These are phyloP conservation scores for Schizonepeta tenuifolia DNA, from an alignment of 257 asterid species.

Conservation along the genomic window DNA sequence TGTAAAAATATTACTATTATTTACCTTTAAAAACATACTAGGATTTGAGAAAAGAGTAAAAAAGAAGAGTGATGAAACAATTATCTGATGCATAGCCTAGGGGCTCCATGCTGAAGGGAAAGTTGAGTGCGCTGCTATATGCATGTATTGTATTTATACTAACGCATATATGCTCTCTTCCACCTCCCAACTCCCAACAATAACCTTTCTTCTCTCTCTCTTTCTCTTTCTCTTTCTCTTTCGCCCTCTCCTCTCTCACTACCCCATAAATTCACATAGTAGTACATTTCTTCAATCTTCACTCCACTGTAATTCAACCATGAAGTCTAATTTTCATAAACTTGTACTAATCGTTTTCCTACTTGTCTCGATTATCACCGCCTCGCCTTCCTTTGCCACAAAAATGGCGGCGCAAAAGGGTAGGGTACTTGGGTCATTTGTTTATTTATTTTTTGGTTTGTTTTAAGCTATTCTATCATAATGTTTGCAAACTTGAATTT, in stretches of 20 bases:
- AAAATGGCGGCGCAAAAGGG: conserved; percentile 19
- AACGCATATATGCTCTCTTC: conserved; percentile 27
- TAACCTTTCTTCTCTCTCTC: background rate
- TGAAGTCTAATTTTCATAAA: conserved; percentile 25
- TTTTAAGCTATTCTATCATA: background rate
- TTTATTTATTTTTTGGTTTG: background rate
- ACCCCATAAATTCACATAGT: background rate
- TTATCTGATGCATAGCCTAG: background rate
- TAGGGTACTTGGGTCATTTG: conserved; percentile 11
- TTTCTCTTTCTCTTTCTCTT: background rate
- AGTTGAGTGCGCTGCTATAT: background rate
- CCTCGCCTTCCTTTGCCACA: conserved; percentile 24
- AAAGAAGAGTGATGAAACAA: background rate
- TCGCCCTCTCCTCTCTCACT: background rate
- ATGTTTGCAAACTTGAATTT: background rate
- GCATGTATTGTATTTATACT: conserved; percentile 6
- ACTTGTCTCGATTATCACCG: background rate
- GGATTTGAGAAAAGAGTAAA: background rate
- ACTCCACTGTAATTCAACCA: background rate
- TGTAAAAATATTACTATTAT: too few relatives aligned
- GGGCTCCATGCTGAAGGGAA: conserved; percentile 6
- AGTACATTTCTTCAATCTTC: background rate
- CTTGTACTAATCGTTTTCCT: conserved; percentile 16
- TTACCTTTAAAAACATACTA: background rate
- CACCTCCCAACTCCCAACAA: conserved; percentile 37